Conservation (phyloP, 139 green algal genomes). For the Trebouxia sp. region DNA sequence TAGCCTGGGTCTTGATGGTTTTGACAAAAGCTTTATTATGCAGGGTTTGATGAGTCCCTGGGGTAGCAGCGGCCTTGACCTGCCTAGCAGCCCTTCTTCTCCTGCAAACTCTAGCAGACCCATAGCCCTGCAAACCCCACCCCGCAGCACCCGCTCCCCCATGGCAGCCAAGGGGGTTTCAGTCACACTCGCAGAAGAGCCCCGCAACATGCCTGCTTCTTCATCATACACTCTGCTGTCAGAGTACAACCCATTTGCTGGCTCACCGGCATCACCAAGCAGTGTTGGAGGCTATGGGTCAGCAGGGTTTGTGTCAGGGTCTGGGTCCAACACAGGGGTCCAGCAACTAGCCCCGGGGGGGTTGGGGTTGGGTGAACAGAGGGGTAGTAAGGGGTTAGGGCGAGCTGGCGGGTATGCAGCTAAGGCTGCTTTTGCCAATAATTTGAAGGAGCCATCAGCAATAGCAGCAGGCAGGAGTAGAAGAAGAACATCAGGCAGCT, state of each 20-base stretch:
- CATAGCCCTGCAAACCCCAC: not conserved
- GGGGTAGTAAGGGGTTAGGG: too few species aligned
- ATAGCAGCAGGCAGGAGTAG: too few species aligned
- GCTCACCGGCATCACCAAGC: not conserved
- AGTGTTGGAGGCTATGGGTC: slow-evolving; percentile 2
- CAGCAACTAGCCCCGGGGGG: too few species aligned
- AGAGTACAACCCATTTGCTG: slow-evolving; percentile 9
- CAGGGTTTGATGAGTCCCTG: not conserved
- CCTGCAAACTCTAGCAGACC: not conserved
- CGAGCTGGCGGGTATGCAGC: too few species aligned
- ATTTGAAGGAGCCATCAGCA: too few species aligned
- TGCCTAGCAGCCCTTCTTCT: not conserved
- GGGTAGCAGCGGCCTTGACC: not conserved
- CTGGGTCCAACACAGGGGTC: too few species aligned
- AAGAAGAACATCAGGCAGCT: too few species aligned
- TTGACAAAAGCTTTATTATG: not conserved
- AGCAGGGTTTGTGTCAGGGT: not conserved
- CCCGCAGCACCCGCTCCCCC: slow-evolving; percentile 8
- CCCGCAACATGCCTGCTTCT: not conserved
- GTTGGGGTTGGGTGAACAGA: too few species aligned
- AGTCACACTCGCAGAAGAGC: not conserved
- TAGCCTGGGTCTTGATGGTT: not conserved
- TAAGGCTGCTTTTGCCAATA: too few species aligned
- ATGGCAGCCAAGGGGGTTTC: slow-evolving; percentile 18
- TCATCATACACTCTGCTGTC: not conserved